Evolutionary conservation across 2,329 filamentous ascomycete species (phyloP).

Genomic region (Neopestalotiopsis sp.): DNA sequence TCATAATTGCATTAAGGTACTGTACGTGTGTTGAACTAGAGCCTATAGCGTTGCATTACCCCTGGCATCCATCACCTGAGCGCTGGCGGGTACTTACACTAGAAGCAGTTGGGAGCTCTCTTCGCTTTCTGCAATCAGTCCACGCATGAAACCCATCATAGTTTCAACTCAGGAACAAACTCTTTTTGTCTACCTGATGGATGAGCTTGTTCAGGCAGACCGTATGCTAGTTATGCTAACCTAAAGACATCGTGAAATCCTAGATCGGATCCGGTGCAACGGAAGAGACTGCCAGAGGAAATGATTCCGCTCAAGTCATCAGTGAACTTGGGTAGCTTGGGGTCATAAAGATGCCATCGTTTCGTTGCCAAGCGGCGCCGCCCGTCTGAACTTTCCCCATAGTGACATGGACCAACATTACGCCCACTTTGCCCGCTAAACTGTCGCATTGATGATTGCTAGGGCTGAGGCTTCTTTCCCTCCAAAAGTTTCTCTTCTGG

Average conservation of each 20-base stretch:
- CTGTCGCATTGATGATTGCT: not conserved
- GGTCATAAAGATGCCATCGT: not conserved
- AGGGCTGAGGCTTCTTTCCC: not conserved
- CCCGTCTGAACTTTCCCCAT: not conserved
- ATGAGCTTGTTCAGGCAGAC: not conserved
- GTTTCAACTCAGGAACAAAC: too few relatives aligned
- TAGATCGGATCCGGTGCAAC: not conserved
- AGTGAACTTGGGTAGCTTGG: not conserved
- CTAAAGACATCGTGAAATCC: not conserved
- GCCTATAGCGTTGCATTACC: not conserved
- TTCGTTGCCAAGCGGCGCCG: not conserved
- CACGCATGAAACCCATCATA: not conserved
- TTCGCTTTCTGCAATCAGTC: not conserved
- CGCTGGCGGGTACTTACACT: not conserved
- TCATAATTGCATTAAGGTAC: not conserved
- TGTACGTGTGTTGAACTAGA: not conserved
- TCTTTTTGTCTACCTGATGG: too few relatives aligned
- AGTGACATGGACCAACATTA: not conserved
- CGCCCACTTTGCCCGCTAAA: not conserved
- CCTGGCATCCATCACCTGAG: not conserved
- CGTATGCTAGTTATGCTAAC: not conserved
- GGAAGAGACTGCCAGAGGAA: not conserved
- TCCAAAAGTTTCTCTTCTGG: too few relatives aligned
- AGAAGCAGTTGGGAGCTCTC: not conserved
- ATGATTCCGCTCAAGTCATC: not conserved